phyloP scores from a whole-genome alignment of 2,329 filamentous ascomycete genomes.

The Calonectria pauciramosa region DNA sequence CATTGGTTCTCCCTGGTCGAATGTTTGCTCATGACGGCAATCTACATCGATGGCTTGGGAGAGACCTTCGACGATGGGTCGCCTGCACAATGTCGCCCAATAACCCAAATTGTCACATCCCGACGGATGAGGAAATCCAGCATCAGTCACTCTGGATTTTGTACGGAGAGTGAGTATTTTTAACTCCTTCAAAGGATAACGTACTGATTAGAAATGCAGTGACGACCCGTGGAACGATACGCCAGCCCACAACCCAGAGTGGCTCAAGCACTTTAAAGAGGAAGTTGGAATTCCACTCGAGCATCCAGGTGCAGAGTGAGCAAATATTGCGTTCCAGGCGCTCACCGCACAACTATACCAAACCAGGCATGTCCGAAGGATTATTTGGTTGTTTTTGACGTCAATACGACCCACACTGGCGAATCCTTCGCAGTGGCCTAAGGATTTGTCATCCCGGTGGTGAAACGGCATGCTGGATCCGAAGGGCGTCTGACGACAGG shows the following conservation, averaged over 20 bases:
- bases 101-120: slow-evolving; percentile 43
- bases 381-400: not conserved
- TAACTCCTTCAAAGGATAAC: too few relatives aligned
- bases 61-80: slow-evolving; percentile 31
- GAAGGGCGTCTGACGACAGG: not conserved
- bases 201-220: not conserved
- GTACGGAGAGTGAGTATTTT: slow-evolving; percentile 39
- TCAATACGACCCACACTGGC: not conserved
- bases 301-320: not conserved
- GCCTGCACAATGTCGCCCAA: slow-evolving; percentile 46
- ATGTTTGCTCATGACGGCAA: not conserved
- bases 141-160: slow-evolving; percentile 49
- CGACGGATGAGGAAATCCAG: slow-evolving; percentile 51
- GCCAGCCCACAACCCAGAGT: not conserved
- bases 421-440: not conserved
- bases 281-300: not conserved
- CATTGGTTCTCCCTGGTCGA: not conserved
- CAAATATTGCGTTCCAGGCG: not conserved
- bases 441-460: not conserved
- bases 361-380: not conserved
- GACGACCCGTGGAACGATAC: not conserved
- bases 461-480: not conserved
- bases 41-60: not conserved
- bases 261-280: not conserved
- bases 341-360: not conserved